Base-by-base conservation (phyloP, 345 rosid genomes). In the Orychophragmus violaceus region DNA sequence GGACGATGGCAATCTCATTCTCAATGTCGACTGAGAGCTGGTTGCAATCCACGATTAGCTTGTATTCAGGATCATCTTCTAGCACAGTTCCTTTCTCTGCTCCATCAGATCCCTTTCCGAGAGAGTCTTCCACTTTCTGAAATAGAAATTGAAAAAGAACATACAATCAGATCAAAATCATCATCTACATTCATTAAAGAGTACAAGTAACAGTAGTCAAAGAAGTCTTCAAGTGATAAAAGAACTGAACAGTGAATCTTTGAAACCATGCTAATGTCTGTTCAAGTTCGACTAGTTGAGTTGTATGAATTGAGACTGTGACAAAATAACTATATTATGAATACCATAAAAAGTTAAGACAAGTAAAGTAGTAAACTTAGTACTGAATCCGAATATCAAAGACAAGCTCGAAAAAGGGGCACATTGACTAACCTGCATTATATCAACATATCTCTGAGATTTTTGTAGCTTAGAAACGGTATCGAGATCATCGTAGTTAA, bases 401-500 rank as follows among this genome's bases (percentile, higher is more conserved):
- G n/a, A n/a, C n/a, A n/a, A n/a, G n/a, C n/a, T n/a, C n/a, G n/a
- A 22, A 21, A 27, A 58, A 37, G 22, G 4, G 50, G 14, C 24
- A 53, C 29, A 56, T 36, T n/a, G n/a, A 74, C 86, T 7, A 36
- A 86, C 96, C 90, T 83, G 88, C 83, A 88, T 87, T 13, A 91
- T 82, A 68, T 91, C 98, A 56, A 59, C 68, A 64, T 79, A 91
- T 80, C 96, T 84, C 78, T n/a, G n/a, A n/a, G n/a, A n/a, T n/a
- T n/a, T n/a, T n/a, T n/a, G n/a, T n/a, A n/a, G n/a, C n/a, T n/a
- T n/a, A n/a, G n/a, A n/a, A n/a, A n/a, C n/a, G n/a, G n/a, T n/a
- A n/a, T n/a, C n/a, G n/a, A n/a, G n/a, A 75, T 91, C 98, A 73
- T 87, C 96, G 32, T 89, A 87, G 57, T 89, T 87, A 55, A 89